Evolutionary conservation across 2,329 filamentous ascomycete genomes (phyloP), one percentile per base, ranked within the genome.

Genomic region (Westerdykella ornata): DNA sequence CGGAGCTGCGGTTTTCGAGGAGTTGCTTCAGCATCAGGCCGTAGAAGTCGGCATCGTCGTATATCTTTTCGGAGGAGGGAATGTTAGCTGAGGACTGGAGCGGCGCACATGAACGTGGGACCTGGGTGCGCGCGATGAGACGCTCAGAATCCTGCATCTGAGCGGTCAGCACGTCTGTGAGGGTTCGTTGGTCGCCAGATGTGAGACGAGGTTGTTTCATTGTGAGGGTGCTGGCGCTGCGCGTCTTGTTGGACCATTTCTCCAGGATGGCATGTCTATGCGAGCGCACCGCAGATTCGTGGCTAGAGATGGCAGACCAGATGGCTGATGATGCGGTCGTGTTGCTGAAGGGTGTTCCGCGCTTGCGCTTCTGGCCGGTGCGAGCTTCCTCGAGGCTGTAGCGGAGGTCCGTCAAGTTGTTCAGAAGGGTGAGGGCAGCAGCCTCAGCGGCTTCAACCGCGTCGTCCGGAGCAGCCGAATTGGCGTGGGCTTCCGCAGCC

Each of bases 1-100:
- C 84, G 1, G 81, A 75, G 53, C 85, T 85, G 45, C 90, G 84
- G 63, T 94, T 87, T 60, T 95, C 88, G 8, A 98, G 84, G 1
- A 98, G 80, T 59, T 95, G 88, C 63, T 95, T 94, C 19, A 98
- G 78, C 2, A 98, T 77, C 12, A 92, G 72, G 63, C 94, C 88
- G 69, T 98, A 98, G 66, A 97, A 96, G 62, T 94, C 82, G 9
- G 86, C 87, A 56, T 98, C 92, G 62, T 97, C 90, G 70, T 92
- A 98, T 52, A 95, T 81, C 15, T 72, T 68, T 11, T 66, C 62
- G 56, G 82, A 80, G 51, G 82, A 75, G 8, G 69, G 66, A 17
- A 80, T 57, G 26, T 52, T 77, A 13, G 43, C 36, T 2, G 61
- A 73, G 0, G 76, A 75, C 54, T 90, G 85, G 0, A 78, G 68